Evolutionary conservation across 208 protist species (phyloP), one percentile per base, ranked within the genome.

Genomic region (Leishmania guyanensis): DNA sequence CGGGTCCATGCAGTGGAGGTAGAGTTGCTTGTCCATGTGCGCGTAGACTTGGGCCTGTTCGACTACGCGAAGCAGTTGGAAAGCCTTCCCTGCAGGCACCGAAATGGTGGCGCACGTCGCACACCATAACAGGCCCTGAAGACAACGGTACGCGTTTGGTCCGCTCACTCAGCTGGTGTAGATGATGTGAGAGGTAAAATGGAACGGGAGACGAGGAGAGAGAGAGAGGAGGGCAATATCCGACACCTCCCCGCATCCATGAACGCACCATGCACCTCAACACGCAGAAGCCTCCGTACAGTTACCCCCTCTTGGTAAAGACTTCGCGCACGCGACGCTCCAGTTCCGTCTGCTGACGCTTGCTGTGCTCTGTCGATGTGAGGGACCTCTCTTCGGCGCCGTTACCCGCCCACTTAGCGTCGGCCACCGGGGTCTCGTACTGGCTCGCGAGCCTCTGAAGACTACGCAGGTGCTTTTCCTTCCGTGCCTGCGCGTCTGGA

Each of bases 261-360:
- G 16, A n/a, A 43, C 29, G 66, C 14, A n/a, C 36, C 9, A 29
- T 12, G 39, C 5, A 9, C n/a, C 39, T 22, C 43, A 72, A 33
- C 20, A 9, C 5, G 16, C 14, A 53, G 36, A 53, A 10, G 20
- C 43, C 22, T 20, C 39, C 20, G 14, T 39, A 26, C 22, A 26
- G 33, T 22, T 72, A 72, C 22, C 20, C 68, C 3, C 20, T 68
- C 70, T 80, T 89, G 9, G 60, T 43, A 33, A 87, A 82, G 2
- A 84, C 20, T 64, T 87, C 86, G 9, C 88, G 82, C 29, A 83
- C 86, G 8, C 75, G 85, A 2, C 79, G 86, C 84, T 89, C 88
- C 75, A 86, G 29, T 62, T 89, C 85, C 22, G 50, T 79, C 36
- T 90, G 79, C 17, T 72, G 80, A 36, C 66, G 54, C 8, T 36